Percentiles rank a stretch among this genome's conserved stretches.
These are phyloP conservation scores for Fusarium piperis DNA, from an alignment of 2,329 filamentous ascomycete species.

Conservation along the genomic window DNA sequence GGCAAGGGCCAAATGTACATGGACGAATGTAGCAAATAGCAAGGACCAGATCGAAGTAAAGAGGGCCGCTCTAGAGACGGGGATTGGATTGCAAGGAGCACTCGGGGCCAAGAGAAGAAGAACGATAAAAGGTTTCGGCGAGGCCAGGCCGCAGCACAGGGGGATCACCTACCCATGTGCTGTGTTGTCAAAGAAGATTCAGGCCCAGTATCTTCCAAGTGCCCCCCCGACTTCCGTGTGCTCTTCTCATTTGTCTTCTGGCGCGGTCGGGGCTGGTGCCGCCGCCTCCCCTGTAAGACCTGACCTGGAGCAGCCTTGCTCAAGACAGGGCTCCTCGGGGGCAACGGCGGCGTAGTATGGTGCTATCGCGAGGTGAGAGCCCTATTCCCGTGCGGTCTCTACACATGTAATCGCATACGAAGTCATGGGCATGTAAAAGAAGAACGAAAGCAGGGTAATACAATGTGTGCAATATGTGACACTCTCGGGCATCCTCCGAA, in stretches of 20 bases:
- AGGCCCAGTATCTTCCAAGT: conserved; percentile 1
- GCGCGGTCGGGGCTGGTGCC: neutral
- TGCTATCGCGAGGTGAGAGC: neutral
- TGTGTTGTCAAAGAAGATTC: conserved; percentile 15
- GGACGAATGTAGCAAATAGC: conserved; percentile 24
- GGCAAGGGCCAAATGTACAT: conserved; percentile 25
- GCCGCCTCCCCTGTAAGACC: neutral
- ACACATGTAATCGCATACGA: neutral
- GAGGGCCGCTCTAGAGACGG: conserved; percentile 5
- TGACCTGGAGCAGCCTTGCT: neutral
- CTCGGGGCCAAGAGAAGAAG: conserved; percentile 7
- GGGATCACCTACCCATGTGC: neutral
- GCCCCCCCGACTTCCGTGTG: neutral
- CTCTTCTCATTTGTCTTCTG: neutral
- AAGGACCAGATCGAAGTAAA: conserved; percentile 23
- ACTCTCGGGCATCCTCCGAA: neutral
- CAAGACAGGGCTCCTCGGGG: neutral
- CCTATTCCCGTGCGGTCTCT: neutral
- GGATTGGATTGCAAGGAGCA: neutral
- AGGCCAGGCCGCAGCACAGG: conserved; percentile 18
- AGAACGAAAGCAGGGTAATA: neutral
- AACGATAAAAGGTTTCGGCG: conserved; percentile 14
- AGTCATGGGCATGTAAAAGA: neutral
- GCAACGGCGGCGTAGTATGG: neutral
- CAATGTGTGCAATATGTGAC: neutral